Base-by-base conservation (phyloP, 805 yeast genomes). In the Nakazawaea anatomiae region DNA sequence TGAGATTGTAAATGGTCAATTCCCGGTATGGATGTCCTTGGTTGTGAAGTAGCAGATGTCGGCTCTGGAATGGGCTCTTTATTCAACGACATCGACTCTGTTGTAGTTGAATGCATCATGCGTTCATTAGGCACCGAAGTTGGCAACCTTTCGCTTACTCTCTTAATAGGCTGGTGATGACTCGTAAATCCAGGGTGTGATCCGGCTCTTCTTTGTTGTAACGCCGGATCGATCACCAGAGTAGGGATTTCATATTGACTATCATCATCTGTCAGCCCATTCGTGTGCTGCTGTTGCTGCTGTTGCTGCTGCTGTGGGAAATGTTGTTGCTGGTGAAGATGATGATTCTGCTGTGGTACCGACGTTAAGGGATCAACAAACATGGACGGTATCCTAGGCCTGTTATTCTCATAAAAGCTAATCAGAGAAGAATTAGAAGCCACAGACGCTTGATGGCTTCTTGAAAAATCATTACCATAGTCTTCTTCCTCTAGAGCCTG, bases 341-440 rank as follows among this genome's bases (percentile, higher is more conserved):
- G 42, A 47, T 38, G 34, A 55, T 42, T 34, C 48, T 27, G 44
- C 10, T 29, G 39, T 11, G 75, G 74, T 3, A 60, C 69, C 1
- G 77, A 73, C 2, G 78, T 77, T 50, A 77, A 65, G 1, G 83
- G 83, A 55, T 77, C 83, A 49, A 68, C 64, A 35, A 74, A 67
- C 39, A 77, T 63, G 9, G 80, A 76, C 4, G 80, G 80, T 50
- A 71, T 67, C 54, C 82, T 60, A 36, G 67, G 74, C 47, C 76
- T 63, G 44, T 46, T 46, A 10, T 29, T 44, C 31, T 51, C 53
- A 28, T 51, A 51, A 34, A 51, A 51, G 27, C 53, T 51, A 35
- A 51, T 46, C 35, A 42, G 53, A 9, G 53, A 51, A n/a, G 52
- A 50, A 41, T 45, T 42, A 3, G 52, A 50, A 5, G n/a, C 47